Conservation (phyloP, 768 basidiomycete genomes). For the Leccinum broughii region DNA sequence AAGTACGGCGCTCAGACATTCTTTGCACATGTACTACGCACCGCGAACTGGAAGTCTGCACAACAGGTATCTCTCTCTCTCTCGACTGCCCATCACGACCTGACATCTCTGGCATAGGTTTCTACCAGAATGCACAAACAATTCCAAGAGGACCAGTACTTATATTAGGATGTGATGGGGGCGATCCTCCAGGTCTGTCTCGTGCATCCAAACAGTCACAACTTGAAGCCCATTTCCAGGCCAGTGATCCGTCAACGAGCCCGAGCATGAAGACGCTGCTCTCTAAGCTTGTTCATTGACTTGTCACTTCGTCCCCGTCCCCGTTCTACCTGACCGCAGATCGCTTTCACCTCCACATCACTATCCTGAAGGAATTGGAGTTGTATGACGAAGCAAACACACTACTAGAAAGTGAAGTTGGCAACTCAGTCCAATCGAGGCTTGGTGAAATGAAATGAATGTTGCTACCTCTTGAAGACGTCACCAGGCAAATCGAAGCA, state of each 20-base stretch:
- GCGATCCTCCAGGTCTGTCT: conserved; percentile 70
- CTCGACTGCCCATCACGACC: neutral
- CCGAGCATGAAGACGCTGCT: conserved; percentile 64
- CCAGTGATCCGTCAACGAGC: conserved; percentile 65
- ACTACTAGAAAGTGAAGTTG: conserved; percentile 67
- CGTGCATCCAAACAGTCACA: conserved; percentile 1
- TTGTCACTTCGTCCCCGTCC: conserved; percentile 61
- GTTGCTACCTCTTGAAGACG: no score
- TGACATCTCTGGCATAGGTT: conserved; percentile 44
- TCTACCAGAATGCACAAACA: conserved; percentile 81
- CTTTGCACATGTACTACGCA: conserved; percentile 72
- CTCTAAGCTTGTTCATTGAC: conserved; percentile 75
- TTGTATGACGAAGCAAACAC: conserved; percentile 70
- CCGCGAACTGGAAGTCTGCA: conserved; percentile 74
- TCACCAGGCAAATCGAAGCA: no score
- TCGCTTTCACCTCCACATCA: conserved; percentile 75
- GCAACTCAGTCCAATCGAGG: conserved; percentile 32
- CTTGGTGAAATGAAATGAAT: no score
- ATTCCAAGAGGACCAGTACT: conserved; percentile 77
- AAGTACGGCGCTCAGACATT: conserved; percentile 80
- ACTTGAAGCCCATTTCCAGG: conserved; percentile 42
- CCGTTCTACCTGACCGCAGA: conserved; percentile 69
- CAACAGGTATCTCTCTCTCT: conserved; percentile 37
- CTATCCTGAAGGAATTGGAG: conserved; percentile 66
- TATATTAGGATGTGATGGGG: conserved; percentile 83